These are phyloP conservation scores for Fusarium chaquense DNA, from an alignment of 2,329 filamentous ascomycete genomes.

Conservation along the genomic window DNA sequence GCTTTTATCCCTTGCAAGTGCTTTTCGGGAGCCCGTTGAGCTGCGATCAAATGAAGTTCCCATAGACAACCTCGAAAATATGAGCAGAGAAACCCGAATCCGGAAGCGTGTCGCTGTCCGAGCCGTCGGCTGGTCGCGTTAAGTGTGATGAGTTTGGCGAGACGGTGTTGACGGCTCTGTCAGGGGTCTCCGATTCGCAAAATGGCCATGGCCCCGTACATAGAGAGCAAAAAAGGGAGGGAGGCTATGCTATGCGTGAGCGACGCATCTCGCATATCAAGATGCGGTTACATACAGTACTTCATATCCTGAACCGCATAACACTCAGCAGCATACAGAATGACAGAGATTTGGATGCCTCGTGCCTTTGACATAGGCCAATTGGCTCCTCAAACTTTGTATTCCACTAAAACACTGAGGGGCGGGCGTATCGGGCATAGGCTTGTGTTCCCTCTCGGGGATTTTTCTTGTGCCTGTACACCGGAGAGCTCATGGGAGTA, in stretches of 20 bases:
- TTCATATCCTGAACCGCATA: conserved; percentile 3
- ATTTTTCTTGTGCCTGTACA: conserved; percentile 57
- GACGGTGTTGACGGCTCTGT: conserved; percentile 15
- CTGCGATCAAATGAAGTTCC: conserved; percentile 3
- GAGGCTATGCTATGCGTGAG: not conserved
- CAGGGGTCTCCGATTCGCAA: conserved; percentile 21
- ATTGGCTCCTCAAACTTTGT: conserved; percentile 8
- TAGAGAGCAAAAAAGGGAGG: not conserved
- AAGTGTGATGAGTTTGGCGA: conserved; percentile 33
- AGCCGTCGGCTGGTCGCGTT: conserved; percentile 41
- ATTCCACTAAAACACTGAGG: conserved; percentile 28
- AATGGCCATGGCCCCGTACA: not conserved
- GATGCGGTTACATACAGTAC: conserved; percentile 8
- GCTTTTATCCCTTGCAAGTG: conserved; percentile 10
- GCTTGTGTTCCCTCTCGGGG: conserved; percentile 54
- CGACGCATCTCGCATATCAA: not conserved
- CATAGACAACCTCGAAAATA: conserved; percentile 17
- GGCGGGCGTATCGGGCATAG: conserved; percentile 40
- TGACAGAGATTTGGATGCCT: conserved; percentile 18
- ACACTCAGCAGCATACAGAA: conserved; percentile 17
- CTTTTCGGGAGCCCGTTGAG: not conserved
- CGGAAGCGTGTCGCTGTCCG: conserved; percentile 28
- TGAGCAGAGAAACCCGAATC: conserved; percentile 15
- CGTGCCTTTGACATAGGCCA: conserved; percentile 18
- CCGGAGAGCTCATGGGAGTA: conserved; percentile 54